A percentile compares a stretch with the other conserved stretches of the same genome.
Evolutionary conservation across 495 filamentous ascomycete genomes (phyloP).

Genomic region (Xylaria longipes): DNA sequence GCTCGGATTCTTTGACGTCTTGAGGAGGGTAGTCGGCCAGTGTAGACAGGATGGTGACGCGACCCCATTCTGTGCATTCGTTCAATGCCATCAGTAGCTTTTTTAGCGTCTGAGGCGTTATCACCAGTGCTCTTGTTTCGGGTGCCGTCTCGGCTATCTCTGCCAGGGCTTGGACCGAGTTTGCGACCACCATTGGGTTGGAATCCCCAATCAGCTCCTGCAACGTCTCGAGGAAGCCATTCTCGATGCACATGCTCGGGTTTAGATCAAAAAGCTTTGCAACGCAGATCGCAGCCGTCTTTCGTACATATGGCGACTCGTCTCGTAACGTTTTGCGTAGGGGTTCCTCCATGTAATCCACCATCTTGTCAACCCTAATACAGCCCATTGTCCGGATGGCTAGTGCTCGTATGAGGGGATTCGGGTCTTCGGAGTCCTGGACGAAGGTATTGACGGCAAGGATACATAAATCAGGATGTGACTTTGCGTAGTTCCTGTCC

Average conservation of each 20-base stretch:
- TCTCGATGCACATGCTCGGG: constrained; percentile 89
- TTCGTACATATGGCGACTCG: constrained; percentile 97
- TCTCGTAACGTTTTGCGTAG: constrained; percentile 94
- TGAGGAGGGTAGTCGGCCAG: constrained; percentile 84
- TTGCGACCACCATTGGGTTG: constrained; percentile 99
- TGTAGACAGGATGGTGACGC: constrained; percentile 90
- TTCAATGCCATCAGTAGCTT: constrained; percentile 97
- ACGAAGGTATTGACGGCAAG: constrained; percentile 99
- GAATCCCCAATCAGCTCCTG: constrained; percentile 97
- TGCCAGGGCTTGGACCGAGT: constrained; percentile 89
- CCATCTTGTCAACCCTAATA: constrained; percentile 98
- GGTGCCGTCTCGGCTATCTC: constrained; percentile 92
- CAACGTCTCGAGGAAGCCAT: constrained; percentile 93
- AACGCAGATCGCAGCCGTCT: constrained; percentile 97
- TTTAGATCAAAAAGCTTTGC: constrained; percentile 98
- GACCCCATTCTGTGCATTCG: constrained; percentile 99
- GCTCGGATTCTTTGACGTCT: constrained; percentile 95
- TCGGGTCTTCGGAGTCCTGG: constrained; percentile 98
- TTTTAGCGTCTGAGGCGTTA: constrained; percentile 82
- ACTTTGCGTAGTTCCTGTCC: constrained; percentile 97
- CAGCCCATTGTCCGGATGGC: constrained; percentile 99
- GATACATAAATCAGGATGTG: constrained; percentile 98
- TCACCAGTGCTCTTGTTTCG: constrained; percentile 83
- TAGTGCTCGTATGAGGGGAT: constrained; percentile 91
- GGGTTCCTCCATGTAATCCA: constrained; percentile 99